Evolutionary conservation across 306 rosid genomes (phyloP), one percentile per base, ranked within the genome.

Genomic region (Acacia acuminata): DNA sequence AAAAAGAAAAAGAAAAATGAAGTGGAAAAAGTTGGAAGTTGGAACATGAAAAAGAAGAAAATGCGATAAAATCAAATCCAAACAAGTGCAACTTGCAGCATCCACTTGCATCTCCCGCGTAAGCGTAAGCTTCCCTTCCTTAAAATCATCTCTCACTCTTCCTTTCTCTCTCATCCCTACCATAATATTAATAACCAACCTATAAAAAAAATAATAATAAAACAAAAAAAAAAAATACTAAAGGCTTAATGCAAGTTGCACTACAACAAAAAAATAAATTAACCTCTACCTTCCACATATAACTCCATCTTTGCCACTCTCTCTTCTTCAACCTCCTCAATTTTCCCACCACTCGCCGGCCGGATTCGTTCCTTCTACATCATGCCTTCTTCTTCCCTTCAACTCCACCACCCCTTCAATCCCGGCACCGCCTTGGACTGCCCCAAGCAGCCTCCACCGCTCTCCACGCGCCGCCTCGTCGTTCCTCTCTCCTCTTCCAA

Each of bases 1-100:
- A 43, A 15, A 50, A 53, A 53, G 19, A 6, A 69, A 76, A 47
- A 61, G 44, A 76, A 12, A 40, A 60, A 84, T 48, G 17, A n/a
- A 25, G 24, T 16, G 83, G 77, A 68, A 88, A 88, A 78, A 81
- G 82, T 75, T 84, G 91, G 75, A 75, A 79, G 83, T 89, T 73
- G 81, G 65, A 80, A 32, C 73, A 36, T 76, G 83, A 82, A 75
- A 78, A 38, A 50, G 53, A 64, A 58, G 68, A 16, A 67, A 81
- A 77, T 67, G 78, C 69, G 25, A 50, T 15, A 71, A 72, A 85
- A 84, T 84, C 38, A 72, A 86, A 91, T 90, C 91, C 83, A 86
- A 90, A 88, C 84, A 71, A 44, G 34, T 86, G 97, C 99, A 92
- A 96, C 78, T 94, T 93, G 98, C 75, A 89, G n/a, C 64, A 89